Evolutionary conservation across 2,329 filamentous ascomycete genomes (phyloP), one percentile per base, ranked within the genome.

Genomic region (Neonectria neomacrospora): DNA sequence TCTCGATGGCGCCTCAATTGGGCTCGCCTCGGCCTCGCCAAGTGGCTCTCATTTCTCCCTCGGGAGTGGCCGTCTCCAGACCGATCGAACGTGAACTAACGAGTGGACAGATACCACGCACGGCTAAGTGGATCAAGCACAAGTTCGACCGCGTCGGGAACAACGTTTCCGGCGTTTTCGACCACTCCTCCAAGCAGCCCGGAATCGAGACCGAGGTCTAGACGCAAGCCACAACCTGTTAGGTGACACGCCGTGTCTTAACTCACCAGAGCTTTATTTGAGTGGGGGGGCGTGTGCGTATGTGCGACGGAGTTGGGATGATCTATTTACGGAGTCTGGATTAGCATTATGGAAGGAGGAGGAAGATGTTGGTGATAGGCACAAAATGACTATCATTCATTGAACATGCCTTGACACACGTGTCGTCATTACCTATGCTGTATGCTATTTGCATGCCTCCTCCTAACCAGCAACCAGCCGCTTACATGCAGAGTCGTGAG

Each of bases 151-250:
- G 85, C 76, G 82, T 90, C 62, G 86, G 87, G 71, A 85, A 88
- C 41, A 86, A 87, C 58, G 82, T 87, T 1, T 82, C 83, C 63
- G 78, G 83, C 28, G 79, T 85, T 4, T 88, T 91, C 67, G 82
- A 87, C 53, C 88, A 91, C 73, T 78, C 82, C 55, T 85, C 87
- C 18, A 86, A 88, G 70, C 83, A 84, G 32, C 75, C 78, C 10
- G 88, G 86, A 1, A 82, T 92, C 68, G 90, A 92, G 81, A 92
- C 89, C 18, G 90, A 93, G 78, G 88, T 89, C 41, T 92, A 77
- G 81, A 30, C 32, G 39, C 60, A 67, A 71, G 67, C 67, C 68
- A 68, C 61, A 8, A 52, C 52, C 50, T 48, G 50, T 41, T 20
- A 18, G 44, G 47, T 56, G 63, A 39, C 50, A 59, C 54, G 51